A percentile compares a stretch with the other conserved stretches of the same genome.
Conservation (phyloP, 345 rosid genomes). For the Mangifera indica region DNA sequence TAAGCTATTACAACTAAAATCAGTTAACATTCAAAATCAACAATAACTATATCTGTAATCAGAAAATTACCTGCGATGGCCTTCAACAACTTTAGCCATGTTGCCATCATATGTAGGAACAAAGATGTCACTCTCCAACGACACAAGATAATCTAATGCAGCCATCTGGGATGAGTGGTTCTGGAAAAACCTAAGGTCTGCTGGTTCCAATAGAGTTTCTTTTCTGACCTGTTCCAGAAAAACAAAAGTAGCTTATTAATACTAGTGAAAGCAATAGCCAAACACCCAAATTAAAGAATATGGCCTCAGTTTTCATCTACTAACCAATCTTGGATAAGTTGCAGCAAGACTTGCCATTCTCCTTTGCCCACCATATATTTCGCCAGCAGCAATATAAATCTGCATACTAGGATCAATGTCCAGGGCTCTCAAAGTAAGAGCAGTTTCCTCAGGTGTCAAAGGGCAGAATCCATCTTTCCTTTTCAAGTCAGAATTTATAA, state of each 20-base stretch:
- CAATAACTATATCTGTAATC: not conserved
- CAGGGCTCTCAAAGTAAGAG: slow-evolving; percentile 66
- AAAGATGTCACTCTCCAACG: slow-evolving; percentile 91
- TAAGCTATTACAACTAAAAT: slow-evolving; percentile 1
- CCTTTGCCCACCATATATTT: slow-evolving; percentile 71
- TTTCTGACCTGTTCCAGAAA: slow-evolving; percentile 68
- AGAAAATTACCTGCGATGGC: slow-evolving; percentile 80
- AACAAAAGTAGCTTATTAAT: slow-evolving; percentile 7
- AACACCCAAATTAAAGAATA: slow-evolving; percentile 1
- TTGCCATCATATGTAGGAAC: slow-evolving; percentile 96
- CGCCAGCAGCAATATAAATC: slow-evolving; percentile 83
- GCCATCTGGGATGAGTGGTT: slow-evolving; percentile 95
- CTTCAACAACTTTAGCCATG: slow-evolving; percentile 99
- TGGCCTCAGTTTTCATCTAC: slow-evolving; percentile 28
- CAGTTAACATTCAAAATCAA: not conserved
- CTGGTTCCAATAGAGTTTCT: slow-evolving; percentile 67
- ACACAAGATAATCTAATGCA: slow-evolving; percentile 90
- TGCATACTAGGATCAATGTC: slow-evolving; percentile 72
- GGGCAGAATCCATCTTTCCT: slow-evolving; percentile 89
- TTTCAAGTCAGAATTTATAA: slow-evolving; percentile 72
- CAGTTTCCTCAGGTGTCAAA: slow-evolving; percentile 87
- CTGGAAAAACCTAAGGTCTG: slow-evolving; percentile 70
- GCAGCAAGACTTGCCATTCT: slow-evolving; percentile 67
- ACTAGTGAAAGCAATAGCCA: slow-evolving; percentile 1
- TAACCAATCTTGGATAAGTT: slow-evolving; percentile 72